These are phyloP conservation scores for Fusarium subtropicale DNA, from an alignment of 2,329 filamentous ascomycete species.

Conservation along the genomic window DNA sequence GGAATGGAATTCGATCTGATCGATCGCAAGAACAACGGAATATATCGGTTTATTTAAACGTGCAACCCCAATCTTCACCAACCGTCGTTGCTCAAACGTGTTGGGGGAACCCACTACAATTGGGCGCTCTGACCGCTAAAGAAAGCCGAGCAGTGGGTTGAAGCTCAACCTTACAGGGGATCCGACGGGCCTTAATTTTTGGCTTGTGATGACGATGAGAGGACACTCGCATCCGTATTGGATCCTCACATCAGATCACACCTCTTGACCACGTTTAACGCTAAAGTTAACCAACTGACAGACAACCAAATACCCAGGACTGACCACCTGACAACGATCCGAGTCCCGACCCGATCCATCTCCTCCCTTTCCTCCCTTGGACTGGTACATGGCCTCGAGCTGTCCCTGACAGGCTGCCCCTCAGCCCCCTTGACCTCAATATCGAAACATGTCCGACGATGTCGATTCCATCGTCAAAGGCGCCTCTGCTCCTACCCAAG, in stretches of 20 bases:
- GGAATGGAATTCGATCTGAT: background rate
- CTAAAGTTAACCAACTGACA: conserved; percentile 15
- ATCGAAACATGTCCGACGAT: conserved; percentile 67
- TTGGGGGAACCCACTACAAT: conserved; percentile 43
- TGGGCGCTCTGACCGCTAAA: conserved; percentile 38
- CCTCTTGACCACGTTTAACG: conserved; percentile 34
- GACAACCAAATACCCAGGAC: background rate
- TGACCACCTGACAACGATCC: conserved; percentile 27
- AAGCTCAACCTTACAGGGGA: background rate
- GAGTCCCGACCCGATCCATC: background rate
- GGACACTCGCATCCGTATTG: conserved; percentile 4
- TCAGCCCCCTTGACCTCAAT: conserved; percentile 28
- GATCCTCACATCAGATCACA: conserved; percentile 22
- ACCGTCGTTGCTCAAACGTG: conserved; percentile 44
- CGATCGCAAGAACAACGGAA: conserved; percentile 31
- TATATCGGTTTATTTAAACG: conserved; percentile 44
- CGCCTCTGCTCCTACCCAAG: conserved; percentile 74
- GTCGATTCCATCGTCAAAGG: conserved; percentile 95
- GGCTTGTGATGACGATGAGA: conserved; percentile 41
- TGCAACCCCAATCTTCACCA: conserved; percentile 21
- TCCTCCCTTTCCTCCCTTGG: conserved; percentile 1
- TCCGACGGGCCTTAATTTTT: conserved; percentile 12
- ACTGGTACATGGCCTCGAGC: conserved; percentile 41
- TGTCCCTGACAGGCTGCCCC: conserved; percentile 41
- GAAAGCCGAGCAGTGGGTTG: background rate